phyloP scores from a whole-genome alignment of 169 alveolate species.

The Plasmodium coatneyi region DNA sequence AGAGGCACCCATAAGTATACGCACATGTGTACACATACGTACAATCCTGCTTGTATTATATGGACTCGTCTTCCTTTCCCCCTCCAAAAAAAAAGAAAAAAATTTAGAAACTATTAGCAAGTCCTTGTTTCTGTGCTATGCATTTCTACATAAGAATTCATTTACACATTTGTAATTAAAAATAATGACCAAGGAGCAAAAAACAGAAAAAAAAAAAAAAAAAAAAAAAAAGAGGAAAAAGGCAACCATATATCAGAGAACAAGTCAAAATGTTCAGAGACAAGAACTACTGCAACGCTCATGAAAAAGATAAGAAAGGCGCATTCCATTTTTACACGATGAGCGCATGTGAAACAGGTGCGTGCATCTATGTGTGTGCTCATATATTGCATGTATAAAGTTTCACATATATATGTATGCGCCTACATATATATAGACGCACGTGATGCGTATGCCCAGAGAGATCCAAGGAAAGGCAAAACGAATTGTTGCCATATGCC shows the following conservation, averaged over 20 bases:
- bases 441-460: not conserved
- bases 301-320: not conserved
- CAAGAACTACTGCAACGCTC: not conserved
- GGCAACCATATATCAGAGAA: not conserved
- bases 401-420: not conserved
- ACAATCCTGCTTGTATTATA: not conserved
- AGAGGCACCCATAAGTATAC: not conserved
- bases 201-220: not conserved
- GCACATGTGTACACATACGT: not conserved
- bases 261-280: not conserved
- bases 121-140: conserved; percentile 9
- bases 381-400: not conserved
- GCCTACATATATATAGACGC: conserved; percentile 18
- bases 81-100: not conserved
- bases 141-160: conserved; percentile 1
- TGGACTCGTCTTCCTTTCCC: not conserved
- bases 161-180: conserved; percentile 26
- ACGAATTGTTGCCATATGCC: not conserved
- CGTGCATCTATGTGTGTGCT: not conserved
- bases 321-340: not conserved
- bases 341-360: not conserved
- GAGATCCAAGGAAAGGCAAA: not conserved
- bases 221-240: not conserved
- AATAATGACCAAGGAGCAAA: not conserved
- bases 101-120: not conserved